phyloP scores from a whole-genome alignment of 1,284 basidiomycete genomes.

The Cryptococcus sp. region DNA sequence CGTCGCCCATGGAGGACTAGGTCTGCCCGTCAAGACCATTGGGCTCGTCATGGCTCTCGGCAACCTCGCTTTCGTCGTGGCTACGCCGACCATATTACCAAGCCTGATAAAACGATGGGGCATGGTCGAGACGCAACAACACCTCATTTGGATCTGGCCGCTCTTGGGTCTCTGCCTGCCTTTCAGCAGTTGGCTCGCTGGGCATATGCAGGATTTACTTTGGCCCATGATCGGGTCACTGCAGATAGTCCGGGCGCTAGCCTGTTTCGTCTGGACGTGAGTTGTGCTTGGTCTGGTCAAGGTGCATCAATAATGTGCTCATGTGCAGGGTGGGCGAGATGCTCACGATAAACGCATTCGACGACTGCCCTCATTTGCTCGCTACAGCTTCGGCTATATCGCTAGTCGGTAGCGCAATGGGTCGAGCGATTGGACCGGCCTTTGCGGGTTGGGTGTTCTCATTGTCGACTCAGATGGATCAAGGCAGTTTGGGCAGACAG shows the following conservation, averaged over 20 bases:
- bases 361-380: constrained; percentile 21
- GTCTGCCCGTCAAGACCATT: constrained; percentile 14
- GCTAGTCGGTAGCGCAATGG: constrained; percentile 16
- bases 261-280: constrained; percentile 20
- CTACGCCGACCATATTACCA: constrained; percentile 17
- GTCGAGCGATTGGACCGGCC: constrained; percentile 18
- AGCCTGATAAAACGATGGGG: constrained; percentile 13
- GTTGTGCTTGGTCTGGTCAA: not conserved
- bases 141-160: constrained; percentile 11
- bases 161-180: constrained; percentile 16
- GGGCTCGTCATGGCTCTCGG: constrained; percentile 14
- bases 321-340: constrained; percentile 20
- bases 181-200: constrained; percentile 12
- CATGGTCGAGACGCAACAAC: not conserved
- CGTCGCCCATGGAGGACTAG: constrained; percentile 18
- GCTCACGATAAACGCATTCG: constrained; percentile 14
- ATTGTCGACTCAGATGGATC: constrained; percentile 15
- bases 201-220: constrained; percentile 8
- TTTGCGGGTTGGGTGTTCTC: constrained; percentile 25
- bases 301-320: no score
- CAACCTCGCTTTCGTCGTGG: constrained; percentile 13
- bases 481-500: constrained; percentile 19
- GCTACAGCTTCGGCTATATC: constrained; percentile 21
- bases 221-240: constrained; percentile 10
- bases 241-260: constrained; percentile 10